phyloP scores from a whole-genome alignment of 495 filamentous ascomycete species.

The Talaromyces nanjingensis region DNA sequence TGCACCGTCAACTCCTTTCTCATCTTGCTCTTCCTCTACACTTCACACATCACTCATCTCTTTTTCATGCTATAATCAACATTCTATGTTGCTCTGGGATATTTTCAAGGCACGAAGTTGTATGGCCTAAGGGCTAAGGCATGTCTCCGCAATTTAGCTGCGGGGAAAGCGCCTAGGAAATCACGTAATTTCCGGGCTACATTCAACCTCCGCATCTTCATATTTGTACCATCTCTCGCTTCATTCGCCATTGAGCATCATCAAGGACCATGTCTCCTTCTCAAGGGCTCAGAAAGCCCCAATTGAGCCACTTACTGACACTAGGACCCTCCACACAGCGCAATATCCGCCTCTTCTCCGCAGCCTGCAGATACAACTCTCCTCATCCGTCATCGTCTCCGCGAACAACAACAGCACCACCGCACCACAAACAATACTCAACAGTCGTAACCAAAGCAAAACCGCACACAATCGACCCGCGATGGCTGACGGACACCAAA shows the following conservation, averaged over 20 bases:
- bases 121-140: background rate
- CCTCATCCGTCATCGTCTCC: background rate
- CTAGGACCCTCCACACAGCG: background rate
- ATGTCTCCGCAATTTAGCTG: background rate
- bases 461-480: slow-evolving; percentile 37
- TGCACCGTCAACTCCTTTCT: too few species aligned
- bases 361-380: background rate
- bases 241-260: background rate
- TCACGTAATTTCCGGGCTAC: background rate
- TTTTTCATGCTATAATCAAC: too few species aligned
- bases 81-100: background rate
- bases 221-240: background rate
- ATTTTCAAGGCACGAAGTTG: background rate
- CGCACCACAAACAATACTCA: slow-evolving; percentile 2
- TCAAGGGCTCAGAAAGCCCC: background rate
- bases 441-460: slow-evolving; percentile 10
- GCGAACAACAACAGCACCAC: background rate
- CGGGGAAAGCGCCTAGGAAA: background rate
- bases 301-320: background rate
- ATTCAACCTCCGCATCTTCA: background rate
- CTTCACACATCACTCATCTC: too few species aligned
- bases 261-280: background rate
- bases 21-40: too few species aligned
- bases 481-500: slow-evolving; percentile 75
- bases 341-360: background rate